Evolutionary conservation across 2,329 filamentous ascomycete genomes (phyloP).

Genomic region (Pseudonectria foliicola): DNA sequence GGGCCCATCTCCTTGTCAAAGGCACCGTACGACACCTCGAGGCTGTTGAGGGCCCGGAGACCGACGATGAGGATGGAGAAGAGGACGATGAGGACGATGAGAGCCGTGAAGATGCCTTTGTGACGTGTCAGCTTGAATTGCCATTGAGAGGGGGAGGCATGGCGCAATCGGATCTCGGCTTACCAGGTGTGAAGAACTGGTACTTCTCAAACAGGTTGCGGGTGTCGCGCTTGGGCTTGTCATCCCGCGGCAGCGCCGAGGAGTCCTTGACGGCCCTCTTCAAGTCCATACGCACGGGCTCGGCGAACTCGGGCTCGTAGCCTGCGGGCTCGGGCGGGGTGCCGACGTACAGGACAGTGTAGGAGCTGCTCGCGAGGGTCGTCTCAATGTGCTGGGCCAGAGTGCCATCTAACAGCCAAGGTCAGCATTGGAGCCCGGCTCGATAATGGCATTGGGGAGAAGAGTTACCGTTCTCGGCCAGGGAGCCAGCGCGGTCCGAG

Average conservation of each 20-base stretch:
- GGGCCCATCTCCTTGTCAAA: conserved; percentile 96
- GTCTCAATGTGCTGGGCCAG: conserved; percentile 42
- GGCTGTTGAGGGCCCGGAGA: conserved; percentile 65
- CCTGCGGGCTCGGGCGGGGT: conserved; percentile 45
- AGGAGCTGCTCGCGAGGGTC: conserved; percentile 38
- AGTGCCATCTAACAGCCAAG: conserved; percentile 36
- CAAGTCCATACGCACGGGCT: conserved; percentile 61
- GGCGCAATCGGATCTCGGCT: background rate
- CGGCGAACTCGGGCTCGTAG: conserved; percentile 61
- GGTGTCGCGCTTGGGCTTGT: conserved; percentile 33
- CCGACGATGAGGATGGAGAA: conserved; percentile 73
- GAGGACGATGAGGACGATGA: conserved; percentile 64
- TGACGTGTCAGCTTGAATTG: conserved; percentile 5
- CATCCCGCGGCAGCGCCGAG: conserved; percentile 28
- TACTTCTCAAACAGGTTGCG: conserved; percentile 80
- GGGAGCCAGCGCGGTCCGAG: conserved; percentile 34
- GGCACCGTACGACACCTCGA: conserved; percentile 86
- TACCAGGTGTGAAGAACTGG: conserved; percentile 86
- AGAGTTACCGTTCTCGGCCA: conserved; percentile 42
- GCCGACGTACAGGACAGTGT: conserved; percentile 71
- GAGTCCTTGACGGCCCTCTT: conserved; percentile 49
- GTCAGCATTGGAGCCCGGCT: background rate
- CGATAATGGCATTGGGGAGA: background rate
- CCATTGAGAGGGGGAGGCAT: background rate
- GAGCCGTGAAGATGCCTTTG: conserved; percentile 80